Evolutionary conservation across 768 basidiomycete genomes (phyloP).

Genomic region (Panellus pusillus): DNA sequence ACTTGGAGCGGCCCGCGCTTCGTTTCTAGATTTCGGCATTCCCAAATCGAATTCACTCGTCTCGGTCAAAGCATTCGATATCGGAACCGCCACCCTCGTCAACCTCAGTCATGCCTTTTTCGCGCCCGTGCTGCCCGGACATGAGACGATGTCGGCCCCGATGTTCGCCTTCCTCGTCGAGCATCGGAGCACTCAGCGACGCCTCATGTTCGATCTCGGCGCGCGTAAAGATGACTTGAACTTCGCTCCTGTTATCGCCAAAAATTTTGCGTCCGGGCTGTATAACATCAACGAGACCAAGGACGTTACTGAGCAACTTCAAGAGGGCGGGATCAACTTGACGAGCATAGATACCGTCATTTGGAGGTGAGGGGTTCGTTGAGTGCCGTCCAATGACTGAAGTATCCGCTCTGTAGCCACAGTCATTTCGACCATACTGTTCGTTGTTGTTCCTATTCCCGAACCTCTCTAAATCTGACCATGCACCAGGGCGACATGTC

Average conservation of each 20-base stretch:
- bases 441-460: not conserved
- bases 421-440: constrained; percentile 7
- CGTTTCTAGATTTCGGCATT: constrained; percentile 3
- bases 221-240: constrained; percentile 1
- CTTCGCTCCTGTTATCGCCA: not conserved
- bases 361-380: constrained; percentile 5
- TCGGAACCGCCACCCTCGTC: not conserved
- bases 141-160: not conserved
- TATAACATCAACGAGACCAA: not conserved
- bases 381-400: not conserved
- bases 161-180: constrained; percentile 10
- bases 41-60: constrained; percentile 5
- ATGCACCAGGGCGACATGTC: constrained; percentile 12
- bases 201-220: constrained; percentile 13
- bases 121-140: constrained; percentile 6
- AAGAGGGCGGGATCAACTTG: constrained; percentile 3
- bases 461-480: constrained; percentile 4
- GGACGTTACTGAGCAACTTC: constrained; percentile 6
- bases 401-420: not conserved
- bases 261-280: not conserved
- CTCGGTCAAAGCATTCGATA: constrained; percentile 9
- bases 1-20: not conserved
- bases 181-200: not conserved
- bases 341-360: constrained; percentile 5
- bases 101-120: not conserved